These are phyloP conservation scores for Epipyxis sp. DNA, from an alignment of 108 stramenopile genomes.

Conservation along the genomic window DNA sequence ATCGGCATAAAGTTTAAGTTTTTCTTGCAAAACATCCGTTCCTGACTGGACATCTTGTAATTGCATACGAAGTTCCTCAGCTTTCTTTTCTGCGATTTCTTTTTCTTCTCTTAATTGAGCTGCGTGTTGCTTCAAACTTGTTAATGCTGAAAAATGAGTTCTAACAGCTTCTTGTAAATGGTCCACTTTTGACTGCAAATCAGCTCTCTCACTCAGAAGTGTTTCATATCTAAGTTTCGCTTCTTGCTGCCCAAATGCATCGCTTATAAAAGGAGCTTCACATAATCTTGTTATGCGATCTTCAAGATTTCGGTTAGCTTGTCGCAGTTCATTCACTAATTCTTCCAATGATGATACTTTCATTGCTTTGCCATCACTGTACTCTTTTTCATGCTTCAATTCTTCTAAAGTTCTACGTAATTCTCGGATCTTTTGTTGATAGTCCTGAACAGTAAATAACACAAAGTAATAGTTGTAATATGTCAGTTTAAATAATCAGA, in stretches of 20 bases:
- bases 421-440: not conserved
- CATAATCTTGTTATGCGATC: conserved; percentile 54
- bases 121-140: conserved; percentile 52
- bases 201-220: not conserved
- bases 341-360: conserved; percentile 54
- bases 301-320: conserved; percentile 50
- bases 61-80: conserved; percentile 43
- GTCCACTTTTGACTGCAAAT: conserved; percentile 42
- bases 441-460: not conserved
- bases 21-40: conserved; percentile 48
- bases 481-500: conserved; percentile 37
- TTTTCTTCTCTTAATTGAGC: conserved; percentile 44
- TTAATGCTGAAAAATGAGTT: conserved; percentile 53
- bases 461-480: not conserved
- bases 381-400: conserved; percentile 33
- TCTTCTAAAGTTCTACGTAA: conserved; percentile 18
- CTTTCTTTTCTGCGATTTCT: conserved; percentile 31
- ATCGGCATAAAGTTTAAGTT: conserved; percentile 43
- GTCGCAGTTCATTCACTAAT: conserved; percentile 39
- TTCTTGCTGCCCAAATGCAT: conserved; percentile 36
- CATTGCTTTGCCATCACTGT: conserved; percentile 33
- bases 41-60: conserved; percentile 41
- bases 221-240: conserved; percentile 30
- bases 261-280: conserved; percentile 52
- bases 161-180: conserved; percentile 60